Evolutionary conservation across 164 flowering plant genomes (phyloP), one percentile per base, ranked within the genome.

Genomic region (Sedum album): DNA sequence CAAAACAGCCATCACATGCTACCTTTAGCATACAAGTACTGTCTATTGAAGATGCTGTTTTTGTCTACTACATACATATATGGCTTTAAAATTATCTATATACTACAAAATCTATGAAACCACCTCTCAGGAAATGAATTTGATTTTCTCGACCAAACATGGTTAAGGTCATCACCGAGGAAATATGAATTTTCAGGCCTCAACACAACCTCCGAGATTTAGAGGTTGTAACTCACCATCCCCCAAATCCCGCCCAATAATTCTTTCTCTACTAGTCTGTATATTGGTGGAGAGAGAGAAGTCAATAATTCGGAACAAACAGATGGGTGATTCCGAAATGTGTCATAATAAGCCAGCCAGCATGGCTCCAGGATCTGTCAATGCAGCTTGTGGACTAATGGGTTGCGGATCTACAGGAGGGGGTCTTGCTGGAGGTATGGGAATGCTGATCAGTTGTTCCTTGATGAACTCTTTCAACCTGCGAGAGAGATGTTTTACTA

Each of bases 391-490:
- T 48, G 88, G 77, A 70, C 69, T 73, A 7, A 79, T 64, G 60
- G 88, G 81, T 55, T 75, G 86, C 7, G 76, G 46, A 11, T 76
- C 73, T 55, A 86, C 77, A 46, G 76, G 53, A n/a, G 88, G 82
- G 10, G 76, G 70, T 7, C 39, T 15, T n/a, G 57, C 76, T 14
- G 62, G 44, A 66, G 82, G 71, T 36, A 51, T 38, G 8, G 98
- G 98, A 39, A 95, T 80, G 82, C 38, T 74, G 60, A 92, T 75
- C 69, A 95, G 73, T 64, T 82, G 98, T 75, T 95, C 99, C 79
- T 95, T 95, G 74, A 95, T 78, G 73, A 86, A 95, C 71, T 95
- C 99, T 77, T 92, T 92, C 84, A 95, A 76, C 89, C 99, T 95
- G 89, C 66, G 60, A 9, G 9, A 69, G 60, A 42, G 26, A 66